Percentiles rank a stretch among this genome's conserved stretches.
phyloP scores from a whole-genome alignment of 352 stramenopile species.

The Globisporangium rhizosaccharum region DNA sequence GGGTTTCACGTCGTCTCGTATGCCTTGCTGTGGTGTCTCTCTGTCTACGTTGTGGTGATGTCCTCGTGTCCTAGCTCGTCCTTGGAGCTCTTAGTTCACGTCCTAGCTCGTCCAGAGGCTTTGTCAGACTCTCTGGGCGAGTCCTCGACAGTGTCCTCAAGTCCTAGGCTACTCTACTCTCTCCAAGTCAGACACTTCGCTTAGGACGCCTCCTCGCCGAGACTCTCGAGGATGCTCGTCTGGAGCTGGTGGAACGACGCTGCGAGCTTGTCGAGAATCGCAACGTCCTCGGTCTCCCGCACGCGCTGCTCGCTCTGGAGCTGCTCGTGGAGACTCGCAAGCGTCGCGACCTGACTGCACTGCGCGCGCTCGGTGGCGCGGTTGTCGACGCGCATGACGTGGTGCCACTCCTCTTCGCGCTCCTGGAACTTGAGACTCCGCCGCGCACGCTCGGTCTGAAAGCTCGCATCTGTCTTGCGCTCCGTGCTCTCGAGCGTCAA shows the following conservation, averaged over 20 bases:
- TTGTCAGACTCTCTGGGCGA: too few species aligned
- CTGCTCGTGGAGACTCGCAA: constrained; percentile 48
- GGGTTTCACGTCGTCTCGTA: background rate
- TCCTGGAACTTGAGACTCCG: constrained; percentile 53
- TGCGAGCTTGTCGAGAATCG: constrained; percentile 78
- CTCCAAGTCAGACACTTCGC: constrained; percentile 1
- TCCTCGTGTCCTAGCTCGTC: background rate
- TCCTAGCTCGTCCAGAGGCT: too few species aligned
- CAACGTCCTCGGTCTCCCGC: constrained; percentile 63
- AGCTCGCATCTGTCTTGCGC: constrained; percentile 43
- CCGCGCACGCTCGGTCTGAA: constrained; percentile 66
- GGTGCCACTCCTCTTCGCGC: constrained; percentile 54
- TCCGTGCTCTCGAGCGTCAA: constrained; percentile 61
- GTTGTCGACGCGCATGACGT: constrained; percentile 69
- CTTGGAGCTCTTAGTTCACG: too few species aligned
- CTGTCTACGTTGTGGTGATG: background rate
- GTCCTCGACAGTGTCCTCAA: too few species aligned
- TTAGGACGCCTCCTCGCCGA: constrained; percentile 35
- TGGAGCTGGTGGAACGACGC: constrained; percentile 75
- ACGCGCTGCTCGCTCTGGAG: constrained; percentile 41
- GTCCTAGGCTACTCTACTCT: background rate
- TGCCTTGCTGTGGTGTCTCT: constrained; percentile 1
- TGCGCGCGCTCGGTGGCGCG: constrained; percentile 45
- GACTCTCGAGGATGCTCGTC: constrained; percentile 72
- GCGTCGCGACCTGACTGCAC: constrained; percentile 32